phyloP scores from a whole-genome alignment of 768 basidiomycete species.

The Suillus americanus region DNA sequence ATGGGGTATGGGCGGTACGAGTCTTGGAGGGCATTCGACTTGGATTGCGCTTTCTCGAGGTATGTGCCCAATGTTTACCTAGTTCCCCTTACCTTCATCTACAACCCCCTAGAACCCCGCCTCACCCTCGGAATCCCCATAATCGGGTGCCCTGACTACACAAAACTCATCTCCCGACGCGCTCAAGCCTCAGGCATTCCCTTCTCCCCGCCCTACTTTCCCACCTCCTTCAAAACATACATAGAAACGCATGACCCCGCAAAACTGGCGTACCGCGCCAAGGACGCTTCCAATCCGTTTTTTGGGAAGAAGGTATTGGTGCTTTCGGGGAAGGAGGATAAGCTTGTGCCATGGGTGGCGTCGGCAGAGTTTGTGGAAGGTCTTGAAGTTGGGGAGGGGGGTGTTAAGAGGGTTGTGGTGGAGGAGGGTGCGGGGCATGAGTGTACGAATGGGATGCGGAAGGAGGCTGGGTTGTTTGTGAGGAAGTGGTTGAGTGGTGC shows the following conservation, averaged over 20 bases:
- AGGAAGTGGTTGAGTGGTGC: conserved; percentile 23
- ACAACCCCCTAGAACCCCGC: conserved; percentile 39
- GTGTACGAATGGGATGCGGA: conserved; percentile 61
- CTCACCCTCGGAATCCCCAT: conserved; percentile 48
- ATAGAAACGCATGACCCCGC: conserved; percentile 50
- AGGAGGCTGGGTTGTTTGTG: conserved; percentile 36
- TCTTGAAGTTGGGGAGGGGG: conserved; percentile 51
- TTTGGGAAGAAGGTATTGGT: conserved; percentile 72
- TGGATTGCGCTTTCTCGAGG: conserved; percentile 67
- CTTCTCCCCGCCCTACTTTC: conserved; percentile 55
- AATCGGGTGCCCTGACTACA: conserved; percentile 74
- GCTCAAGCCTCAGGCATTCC: conserved; percentile 45
- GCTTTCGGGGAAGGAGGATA: conserved; percentile 64
- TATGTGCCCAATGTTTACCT: conserved; percentile 12
- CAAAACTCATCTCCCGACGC: conserved; percentile 54
- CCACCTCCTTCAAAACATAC: conserved; percentile 47
- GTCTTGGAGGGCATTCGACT: conserved; percentile 82
- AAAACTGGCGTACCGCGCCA: conserved; percentile 39
- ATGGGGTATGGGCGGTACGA: conserved; percentile 76
- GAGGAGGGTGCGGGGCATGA: conserved; percentile 61
- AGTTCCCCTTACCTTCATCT: background rate
- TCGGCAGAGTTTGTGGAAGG: conserved; percentile 55
- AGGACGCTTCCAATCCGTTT: conserved; percentile 53
- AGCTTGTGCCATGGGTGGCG: conserved; percentile 64
- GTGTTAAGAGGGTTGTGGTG: conserved; percentile 56